A percentile compares a stretch with the other conserved stretches of the same genome.
Evolutionary conservation across 73 alveolate genomes (phyloP).

Genomic region (Paraurostyla sp.): DNA sequence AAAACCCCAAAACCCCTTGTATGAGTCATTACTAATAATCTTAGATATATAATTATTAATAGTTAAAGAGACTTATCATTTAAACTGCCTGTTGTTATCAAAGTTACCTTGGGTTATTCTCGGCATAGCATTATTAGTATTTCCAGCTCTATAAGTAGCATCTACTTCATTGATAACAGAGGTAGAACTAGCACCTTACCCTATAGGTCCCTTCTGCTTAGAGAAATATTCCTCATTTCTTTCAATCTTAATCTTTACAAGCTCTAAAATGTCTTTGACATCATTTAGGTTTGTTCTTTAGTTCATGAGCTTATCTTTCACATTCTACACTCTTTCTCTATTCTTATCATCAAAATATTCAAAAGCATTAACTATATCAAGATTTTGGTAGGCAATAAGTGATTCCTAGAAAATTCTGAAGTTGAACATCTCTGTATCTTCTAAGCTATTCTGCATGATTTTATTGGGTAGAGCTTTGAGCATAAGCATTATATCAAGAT

Average conservation of each 20-base stretch:
- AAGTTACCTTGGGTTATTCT: no score
- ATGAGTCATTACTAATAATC: no score
- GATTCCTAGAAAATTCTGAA: constrained; percentile 66
- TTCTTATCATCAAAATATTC: constrained; percentile 75
- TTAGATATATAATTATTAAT: no score
- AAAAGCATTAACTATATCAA: constrained; percentile 68
- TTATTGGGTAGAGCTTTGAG: constrained; percentile 67
- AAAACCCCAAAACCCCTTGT: no score
- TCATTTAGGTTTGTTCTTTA: constrained; percentile 50
- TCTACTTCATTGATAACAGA: background rate
- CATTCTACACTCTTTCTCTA: constrained; percentile 72
- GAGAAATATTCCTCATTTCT: background rate
- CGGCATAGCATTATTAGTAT: no score
- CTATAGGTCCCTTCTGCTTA: background rate
- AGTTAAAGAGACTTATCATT: no score
- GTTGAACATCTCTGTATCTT: constrained; percentile 41
- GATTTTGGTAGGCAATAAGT: constrained; percentile 70
- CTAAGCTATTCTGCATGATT: background rate
- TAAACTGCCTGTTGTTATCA: no score
- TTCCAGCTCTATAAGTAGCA: no score
- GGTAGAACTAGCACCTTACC: background rate
- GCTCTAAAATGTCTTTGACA: constrained; percentile 51
- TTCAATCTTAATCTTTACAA: constrained; percentile 52
- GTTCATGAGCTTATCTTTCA: constrained; percentile 50
- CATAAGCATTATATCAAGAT: constrained; percentile 61